Conservation (phyloP, 495 filamentous ascomycete species). For the Tetracladium marchalianum region DNA sequence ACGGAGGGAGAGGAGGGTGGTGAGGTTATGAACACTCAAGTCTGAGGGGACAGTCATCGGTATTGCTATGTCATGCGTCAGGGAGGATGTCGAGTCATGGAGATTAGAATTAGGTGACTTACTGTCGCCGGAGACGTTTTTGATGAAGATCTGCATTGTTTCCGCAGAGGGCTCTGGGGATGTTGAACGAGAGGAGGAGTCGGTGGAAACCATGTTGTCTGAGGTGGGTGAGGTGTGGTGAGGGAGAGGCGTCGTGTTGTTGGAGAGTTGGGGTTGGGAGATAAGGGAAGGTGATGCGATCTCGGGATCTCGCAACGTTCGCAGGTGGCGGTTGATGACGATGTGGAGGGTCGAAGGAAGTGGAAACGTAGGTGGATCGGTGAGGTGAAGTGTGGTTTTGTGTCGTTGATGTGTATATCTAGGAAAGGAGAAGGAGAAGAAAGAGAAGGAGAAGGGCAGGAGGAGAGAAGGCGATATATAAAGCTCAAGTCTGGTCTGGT, state of each 20-base stretch:
- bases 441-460: no score
- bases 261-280: not conserved
- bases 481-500: not conserved
- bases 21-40: conserved; percentile 33
- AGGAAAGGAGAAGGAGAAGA: no score
- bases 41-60: conserved; percentile 30
- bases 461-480: no score
- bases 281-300: not conserved
- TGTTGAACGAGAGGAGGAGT: conserved; percentile 16
- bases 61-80: conserved; percentile 25
- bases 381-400: not conserved
- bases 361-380: not conserved
- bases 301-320: no score
- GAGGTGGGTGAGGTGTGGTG: not conserved
- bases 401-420: no score
- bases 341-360: not conserved
- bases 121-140: conserved; percentile 37
- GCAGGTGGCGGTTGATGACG: no score
- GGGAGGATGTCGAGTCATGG: not conserved
- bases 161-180: conserved; percentile 18
- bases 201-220: conserved; percentile 14
- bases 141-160: conserved; percentile 43
- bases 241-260: not conserved
- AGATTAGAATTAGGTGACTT: conserved; percentile 15
- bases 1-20: conserved; percentile 34